phyloP scores from a whole-genome alignment of 192 early-diverging fungal species.

The Powellomyces hirtus region DNA sequence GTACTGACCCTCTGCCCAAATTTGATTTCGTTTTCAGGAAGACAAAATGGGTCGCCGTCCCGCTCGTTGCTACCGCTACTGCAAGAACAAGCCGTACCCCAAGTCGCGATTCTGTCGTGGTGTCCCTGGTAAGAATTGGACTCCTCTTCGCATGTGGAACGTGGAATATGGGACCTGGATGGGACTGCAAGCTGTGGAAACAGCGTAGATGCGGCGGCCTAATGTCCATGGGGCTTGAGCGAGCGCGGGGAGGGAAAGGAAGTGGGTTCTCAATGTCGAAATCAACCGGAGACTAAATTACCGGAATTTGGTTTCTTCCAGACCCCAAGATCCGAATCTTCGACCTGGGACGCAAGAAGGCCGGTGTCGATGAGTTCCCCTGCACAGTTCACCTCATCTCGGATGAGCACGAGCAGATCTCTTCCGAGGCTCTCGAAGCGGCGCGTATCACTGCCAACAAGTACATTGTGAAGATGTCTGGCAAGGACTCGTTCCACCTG shows the following conservation, averaged over 20 bases:
- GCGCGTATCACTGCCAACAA: slow-evolving; percentile 98
- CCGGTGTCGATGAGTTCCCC: slow-evolving; percentile 96
- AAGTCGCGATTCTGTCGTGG: slow-evolving; percentile 98
- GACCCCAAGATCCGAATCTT: slow-evolving; percentile 98
- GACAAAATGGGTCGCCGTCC: slow-evolving; percentile 94
- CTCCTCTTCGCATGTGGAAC: too few species aligned
- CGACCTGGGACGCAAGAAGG: slow-evolving; percentile 97
- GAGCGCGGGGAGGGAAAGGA: background rate
- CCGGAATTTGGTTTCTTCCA: slow-evolving; percentile 14
- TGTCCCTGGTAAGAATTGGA: slow-evolving; percentile 72
- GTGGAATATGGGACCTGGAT: too few species aligned
- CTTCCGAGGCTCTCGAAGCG: slow-evolving; percentile 98
- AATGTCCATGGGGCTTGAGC: too few species aligned
- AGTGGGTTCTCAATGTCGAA: too few species aligned
- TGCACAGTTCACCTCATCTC: slow-evolving; percentile 93
- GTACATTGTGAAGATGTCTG: slow-evolving; percentile 94
- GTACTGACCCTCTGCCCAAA: too few species aligned
- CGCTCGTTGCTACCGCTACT: slow-evolving; percentile 96
- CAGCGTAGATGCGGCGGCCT: too few species aligned
- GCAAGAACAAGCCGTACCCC: slow-evolving; percentile 99
- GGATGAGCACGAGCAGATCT: slow-evolving; percentile 97
- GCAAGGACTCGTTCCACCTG: slow-evolving; percentile 99
- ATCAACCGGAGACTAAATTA: too few species aligned
- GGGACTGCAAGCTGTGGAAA: too few species aligned
- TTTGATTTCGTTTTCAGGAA: too few species aligned